Conservation (phyloP, 495 filamentous ascomycete species). For the Beverwykella pulmonaria region DNA sequence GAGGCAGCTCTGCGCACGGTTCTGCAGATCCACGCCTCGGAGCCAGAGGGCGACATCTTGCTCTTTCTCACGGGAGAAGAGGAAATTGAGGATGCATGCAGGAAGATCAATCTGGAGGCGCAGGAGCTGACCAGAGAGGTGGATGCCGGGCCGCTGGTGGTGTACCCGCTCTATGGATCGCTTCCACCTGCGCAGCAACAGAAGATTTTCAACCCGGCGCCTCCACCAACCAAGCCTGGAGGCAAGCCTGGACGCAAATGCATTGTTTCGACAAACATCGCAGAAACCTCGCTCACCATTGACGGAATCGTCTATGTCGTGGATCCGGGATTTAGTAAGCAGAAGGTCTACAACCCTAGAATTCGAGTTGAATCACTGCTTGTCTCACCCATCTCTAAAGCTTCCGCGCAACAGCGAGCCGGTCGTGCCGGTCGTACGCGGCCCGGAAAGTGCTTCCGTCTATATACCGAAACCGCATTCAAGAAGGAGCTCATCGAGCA, state of each 20-base stretch:
- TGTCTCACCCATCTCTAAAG: slow-evolving; percentile 95
- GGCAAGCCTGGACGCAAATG: slow-evolving; percentile 90
- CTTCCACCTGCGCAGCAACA: slow-evolving; percentile 92
- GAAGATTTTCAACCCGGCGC: slow-evolving; percentile 88
- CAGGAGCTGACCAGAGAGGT: slow-evolving; percentile 90
- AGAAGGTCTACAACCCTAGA: slow-evolving; percentile 98
- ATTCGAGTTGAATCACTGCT: slow-evolving; percentile 94
- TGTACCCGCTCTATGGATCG: slow-evolving; percentile 93
- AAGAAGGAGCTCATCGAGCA: slow-evolving; percentile 98
- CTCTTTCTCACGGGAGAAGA: slow-evolving; percentile 98
- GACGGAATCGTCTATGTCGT: slow-evolving; percentile 99
- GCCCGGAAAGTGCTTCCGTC: slow-evolving; percentile 94
- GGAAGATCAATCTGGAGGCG: slow-evolving; percentile 86
- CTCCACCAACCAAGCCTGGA: slow-evolving; percentile 67
- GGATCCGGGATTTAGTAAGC: slow-evolving; percentile 98
- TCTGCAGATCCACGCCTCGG: slow-evolving; percentile 90
- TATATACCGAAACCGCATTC: slow-evolving; percentile 95
- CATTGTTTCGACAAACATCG: slow-evolving; percentile 96
- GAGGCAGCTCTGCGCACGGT: slow-evolving; percentile 94
- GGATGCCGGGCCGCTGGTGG: slow-evolving; percentile 83
- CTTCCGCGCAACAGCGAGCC: slow-evolving; percentile 96
- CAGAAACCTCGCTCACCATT: slow-evolving; percentile 95
- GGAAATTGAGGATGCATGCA: slow-evolving; percentile 94
- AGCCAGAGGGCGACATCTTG: slow-evolving; percentile 91
- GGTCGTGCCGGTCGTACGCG: slow-evolving; percentile 98